These are phyloP conservation scores for Trichophyton equinum DNA, from an alignment of 2,329 filamentous ascomycete genomes.

Conservation along the genomic window DNA sequence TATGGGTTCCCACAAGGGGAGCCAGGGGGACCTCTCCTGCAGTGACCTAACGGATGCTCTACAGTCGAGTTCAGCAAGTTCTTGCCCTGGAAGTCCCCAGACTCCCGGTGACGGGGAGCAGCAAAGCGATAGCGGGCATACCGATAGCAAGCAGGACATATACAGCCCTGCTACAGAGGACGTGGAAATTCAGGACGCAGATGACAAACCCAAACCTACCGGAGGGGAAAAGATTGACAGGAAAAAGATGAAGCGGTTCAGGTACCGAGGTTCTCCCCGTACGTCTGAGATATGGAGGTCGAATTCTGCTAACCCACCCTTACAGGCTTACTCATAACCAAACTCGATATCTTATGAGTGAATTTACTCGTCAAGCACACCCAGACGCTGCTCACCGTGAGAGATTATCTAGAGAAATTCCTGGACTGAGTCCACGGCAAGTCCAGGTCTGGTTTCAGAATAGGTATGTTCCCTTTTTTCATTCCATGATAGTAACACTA, in stretches of 20 bases:
- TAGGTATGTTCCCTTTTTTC: conserved; percentile 46
- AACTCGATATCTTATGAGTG: conserved; percentile 94
- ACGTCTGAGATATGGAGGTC: neutral
- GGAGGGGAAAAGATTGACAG: conserved; percentile 24
- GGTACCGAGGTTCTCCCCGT: conserved; percentile 16
- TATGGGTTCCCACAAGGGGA: conserved; percentile 2
- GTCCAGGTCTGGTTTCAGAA: conserved; percentile 99
- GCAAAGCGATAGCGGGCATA: neutral
- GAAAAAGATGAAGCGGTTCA: conserved; percentile 34
- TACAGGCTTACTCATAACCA: conserved; percentile 83
- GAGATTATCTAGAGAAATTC: conserved; percentile 75
- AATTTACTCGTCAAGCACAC: conserved; percentile 89
- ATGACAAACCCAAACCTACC: conserved; percentile 19
- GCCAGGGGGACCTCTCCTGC: neutral
- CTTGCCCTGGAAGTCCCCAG: neutral
- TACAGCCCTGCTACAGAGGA: conserved; percentile 9
- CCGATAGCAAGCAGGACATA: conserved; percentile 11
- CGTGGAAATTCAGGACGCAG: conserved; percentile 17
- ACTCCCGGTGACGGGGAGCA: conserved; percentile 11
- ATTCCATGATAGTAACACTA: neutral
- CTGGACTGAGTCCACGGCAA: conserved; percentile 78
- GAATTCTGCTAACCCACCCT: neutral
- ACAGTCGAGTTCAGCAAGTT: conserved; percentile 3
- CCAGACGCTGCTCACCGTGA: conserved; percentile 86
- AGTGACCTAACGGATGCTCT: conserved; percentile 1